Conservation (phyloP, 768 basidiomycete genomes). For the Mycena vitilis region DNA sequence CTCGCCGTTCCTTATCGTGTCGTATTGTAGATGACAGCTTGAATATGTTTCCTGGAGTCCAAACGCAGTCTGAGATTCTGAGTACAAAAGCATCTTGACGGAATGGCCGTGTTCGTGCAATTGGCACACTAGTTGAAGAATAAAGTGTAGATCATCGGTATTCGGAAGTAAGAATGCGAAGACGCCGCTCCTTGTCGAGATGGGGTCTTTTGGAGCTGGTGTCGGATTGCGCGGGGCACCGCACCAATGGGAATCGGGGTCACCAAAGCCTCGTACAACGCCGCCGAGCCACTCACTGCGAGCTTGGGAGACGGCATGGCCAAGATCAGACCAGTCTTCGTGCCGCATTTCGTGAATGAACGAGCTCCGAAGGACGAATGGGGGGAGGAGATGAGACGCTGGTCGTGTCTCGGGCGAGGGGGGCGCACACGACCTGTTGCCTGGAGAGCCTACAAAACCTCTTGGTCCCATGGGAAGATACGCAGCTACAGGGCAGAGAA, state of each 20-base stretch:
- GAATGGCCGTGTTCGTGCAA: slow-evolving; percentile 46
- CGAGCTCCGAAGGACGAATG: slow-evolving; percentile 61
- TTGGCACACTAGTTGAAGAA: slow-evolving; percentile 51
- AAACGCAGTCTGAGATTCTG: slow-evolving; percentile 17
- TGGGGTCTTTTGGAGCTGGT: background rate
- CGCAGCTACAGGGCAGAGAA: slow-evolving; percentile 55
- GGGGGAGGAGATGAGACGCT: slow-evolving; percentile 68
- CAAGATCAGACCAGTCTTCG: slow-evolving; percentile 38
- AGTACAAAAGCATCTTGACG: slow-evolving; percentile 47
- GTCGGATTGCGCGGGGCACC: background rate
- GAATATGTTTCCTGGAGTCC: slow-evolving; percentile 10
- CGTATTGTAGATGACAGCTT: slow-evolving; percentile 38
- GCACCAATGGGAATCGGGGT: slow-evolving; percentile 30
- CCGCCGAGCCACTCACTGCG: slow-evolving; percentile 40
- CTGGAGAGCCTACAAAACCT: slow-evolving; percentile 42
- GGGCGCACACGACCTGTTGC: slow-evolving; percentile 46
- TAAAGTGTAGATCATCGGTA: slow-evolving; percentile 45
- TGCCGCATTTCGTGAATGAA: slow-evolving; percentile 41
- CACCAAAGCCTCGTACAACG: slow-evolving; percentile 32
- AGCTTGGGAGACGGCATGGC: slow-evolving; percentile 33
- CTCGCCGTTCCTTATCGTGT: slow-evolving; percentile 13
- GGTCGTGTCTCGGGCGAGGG: slow-evolving; percentile 47
- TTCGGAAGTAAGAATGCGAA: slow-evolving; percentile 52
- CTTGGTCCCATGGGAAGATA: slow-evolving; percentile 56
- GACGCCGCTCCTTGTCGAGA: slow-evolving; percentile 28